phyloP scores from a whole-genome alignment of 2,329 filamentous ascomycete genomes.

The Aspergillus novoparasiticus region DNA sequence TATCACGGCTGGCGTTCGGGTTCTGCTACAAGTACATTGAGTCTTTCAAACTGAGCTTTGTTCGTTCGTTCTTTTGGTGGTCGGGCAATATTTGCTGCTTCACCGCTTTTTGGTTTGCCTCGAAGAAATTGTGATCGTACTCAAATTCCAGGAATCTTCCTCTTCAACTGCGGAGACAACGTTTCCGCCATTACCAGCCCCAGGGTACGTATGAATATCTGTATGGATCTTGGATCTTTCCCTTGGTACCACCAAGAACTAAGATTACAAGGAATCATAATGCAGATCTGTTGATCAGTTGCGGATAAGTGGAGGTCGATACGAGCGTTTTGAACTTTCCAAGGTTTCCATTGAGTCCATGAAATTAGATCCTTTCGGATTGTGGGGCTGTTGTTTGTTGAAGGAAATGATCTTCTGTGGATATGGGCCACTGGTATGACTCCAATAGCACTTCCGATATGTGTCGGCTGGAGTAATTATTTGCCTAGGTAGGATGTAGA shows the following conservation, averaged over 20 bases:
- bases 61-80: slow-evolving; percentile 44
- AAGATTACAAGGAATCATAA: neutral
- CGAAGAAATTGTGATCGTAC: slow-evolving; percentile 28
- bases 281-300: neutral
- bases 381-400: neutral
- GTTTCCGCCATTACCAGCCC: neutral
- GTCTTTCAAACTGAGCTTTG: slow-evolving; percentile 29
- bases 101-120: slow-evolving; percentile 39
- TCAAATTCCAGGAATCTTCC: neutral
- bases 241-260: neutral
- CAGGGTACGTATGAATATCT: neutral
- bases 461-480: neutral
- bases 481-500: neutral
- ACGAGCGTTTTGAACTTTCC: neutral
- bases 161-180: neutral
- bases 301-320: neutral
- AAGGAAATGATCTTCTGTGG: neutral
- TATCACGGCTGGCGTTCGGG: slow-evolving; percentile 38
- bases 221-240: neutral
- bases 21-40: slow-evolving; percentile 38
- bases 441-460: neutral
- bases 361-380: neutral
- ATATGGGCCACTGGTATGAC: neutral
- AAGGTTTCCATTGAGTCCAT: neutral
- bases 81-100: slow-evolving; percentile 42